Base-by-base conservation (phyloP, 2,329 filamentous ascomycete species). In the Ceratocystis ficicola region DNA sequence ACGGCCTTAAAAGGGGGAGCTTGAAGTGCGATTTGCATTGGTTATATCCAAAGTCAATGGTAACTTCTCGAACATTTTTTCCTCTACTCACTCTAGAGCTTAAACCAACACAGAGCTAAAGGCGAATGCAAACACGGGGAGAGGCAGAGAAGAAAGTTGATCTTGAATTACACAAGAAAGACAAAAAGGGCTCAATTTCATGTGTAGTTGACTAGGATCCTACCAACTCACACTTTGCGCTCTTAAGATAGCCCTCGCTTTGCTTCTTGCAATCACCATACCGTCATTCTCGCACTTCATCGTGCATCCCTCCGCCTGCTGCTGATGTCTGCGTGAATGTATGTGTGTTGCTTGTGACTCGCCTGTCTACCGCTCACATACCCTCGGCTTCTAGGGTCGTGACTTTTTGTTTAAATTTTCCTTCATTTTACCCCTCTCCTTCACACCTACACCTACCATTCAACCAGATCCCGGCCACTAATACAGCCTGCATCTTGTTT, bases 261-360 rank as follows among this genome's bases (percentile, higher is more conserved):
- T 25, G 52, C 52, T 32, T 25, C 22, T 28, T 7, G 48, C 46
- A 30, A 15, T 62, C 59, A 36, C 30, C 64, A 48, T 67, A 20
- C 41, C 57, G 52, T 41, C 62, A 48, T 52, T 44, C 44, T 46
- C 32, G 65, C 44, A 32, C 60, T 50, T 50, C n/a, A 5, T 50
- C 48, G 25, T 20, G 48, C 48, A 25, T 50, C 2, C 48, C 20
- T 50, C 48, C 20, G 48, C 7, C 2, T 50, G 48, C 20, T 8
- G 48, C 48, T 12, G 48, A 25, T 41, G 36, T 41, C 12, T 41
- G 36, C 15, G 36, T 41, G 36, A 12, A 41, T 41, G 10, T 41
- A 6, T 4, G 22, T 8, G 5, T 50, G 48, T 20, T 50, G 48
- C n/a, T 20, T 50, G 20, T 50, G n/a, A 50, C 48, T 50, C 8